These are phyloP conservation scores for Excoecaria agallocha DNA, from an alignment of 345 rosid species.

Conservation along the genomic window DNA sequence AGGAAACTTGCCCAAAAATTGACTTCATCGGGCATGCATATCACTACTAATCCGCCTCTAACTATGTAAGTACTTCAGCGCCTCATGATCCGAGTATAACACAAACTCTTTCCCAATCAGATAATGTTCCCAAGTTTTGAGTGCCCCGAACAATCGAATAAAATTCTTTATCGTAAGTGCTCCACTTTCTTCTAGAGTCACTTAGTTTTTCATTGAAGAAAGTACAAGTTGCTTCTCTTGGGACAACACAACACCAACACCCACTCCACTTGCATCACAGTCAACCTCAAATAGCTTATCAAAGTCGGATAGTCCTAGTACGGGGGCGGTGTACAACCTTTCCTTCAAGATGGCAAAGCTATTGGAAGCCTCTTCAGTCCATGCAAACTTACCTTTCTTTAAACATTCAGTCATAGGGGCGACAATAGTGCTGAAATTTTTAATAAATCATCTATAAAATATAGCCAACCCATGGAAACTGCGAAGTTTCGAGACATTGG, in stretches of 20 bases:
- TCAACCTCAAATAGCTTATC: neutral
- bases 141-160: no score
- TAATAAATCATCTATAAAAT: neutral
- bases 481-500: neutral
- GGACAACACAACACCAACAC: neutral
- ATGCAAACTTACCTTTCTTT: no score
- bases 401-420: neutral
- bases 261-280: neutral
- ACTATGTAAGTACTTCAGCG: no score
- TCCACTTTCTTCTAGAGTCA: no score
- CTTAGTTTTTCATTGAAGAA: neutral
- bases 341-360: no score
- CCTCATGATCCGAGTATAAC: no score
- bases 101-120: no score
- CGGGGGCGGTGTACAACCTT: no score
- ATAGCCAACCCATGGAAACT: neutral
- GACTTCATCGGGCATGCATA: neutral
- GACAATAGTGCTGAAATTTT: neutral
- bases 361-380: no score
- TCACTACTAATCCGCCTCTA: neutral
- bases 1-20: neutral
- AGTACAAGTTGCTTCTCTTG: neutral
- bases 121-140: no score
- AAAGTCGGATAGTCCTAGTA: neutral
- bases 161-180: no score